These are phyloP conservation scores for Cucumis sativus DNA, from an alignment of 306 rosid genomes.

Conservation along the genomic window DNA sequence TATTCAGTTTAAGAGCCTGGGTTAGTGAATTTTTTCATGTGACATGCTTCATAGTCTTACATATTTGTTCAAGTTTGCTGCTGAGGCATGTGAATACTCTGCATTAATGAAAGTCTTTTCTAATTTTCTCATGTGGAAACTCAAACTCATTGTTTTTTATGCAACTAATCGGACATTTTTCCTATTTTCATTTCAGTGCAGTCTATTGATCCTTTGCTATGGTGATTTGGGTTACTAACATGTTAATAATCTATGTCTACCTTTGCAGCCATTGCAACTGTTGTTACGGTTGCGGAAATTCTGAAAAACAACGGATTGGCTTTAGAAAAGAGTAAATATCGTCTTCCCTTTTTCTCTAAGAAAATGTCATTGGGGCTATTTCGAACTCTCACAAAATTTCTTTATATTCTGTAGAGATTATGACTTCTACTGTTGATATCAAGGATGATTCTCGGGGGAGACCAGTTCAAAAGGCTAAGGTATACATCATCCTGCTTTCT, in stretches of 20 bases:
- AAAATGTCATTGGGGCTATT: neutral
- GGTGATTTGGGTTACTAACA: neutral
- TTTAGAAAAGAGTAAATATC: conserved; percentile 42
- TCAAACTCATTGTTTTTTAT: neutral
- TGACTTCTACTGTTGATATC: conserved; percentile 51
- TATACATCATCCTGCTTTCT: neutral
- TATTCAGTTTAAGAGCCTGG: neutral
- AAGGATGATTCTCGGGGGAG: conserved; percentile 56
- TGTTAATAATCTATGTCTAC: neutral
- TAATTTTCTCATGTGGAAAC: neutral
- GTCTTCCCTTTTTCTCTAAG: neutral
- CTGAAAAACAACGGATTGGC: conserved; percentile 53
- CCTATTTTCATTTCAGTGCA: neutral
- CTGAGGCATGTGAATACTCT: no score
- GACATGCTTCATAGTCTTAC: neutral
- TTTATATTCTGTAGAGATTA: conserved; percentile 27
- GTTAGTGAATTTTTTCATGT: neutral
- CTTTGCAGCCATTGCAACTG: conserved; percentile 46
- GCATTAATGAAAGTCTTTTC: neutral
- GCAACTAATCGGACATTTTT: neutral
- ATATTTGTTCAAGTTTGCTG: neutral
- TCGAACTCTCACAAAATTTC: neutral
- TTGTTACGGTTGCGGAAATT: conserved; percentile 53
- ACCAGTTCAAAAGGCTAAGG: conserved; percentile 43
- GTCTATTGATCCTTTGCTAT: neutral